Base-by-base conservation (phyloP, 2,329 filamentous ascomycete genomes). In the Fusarium sulawesiense region DNA sequence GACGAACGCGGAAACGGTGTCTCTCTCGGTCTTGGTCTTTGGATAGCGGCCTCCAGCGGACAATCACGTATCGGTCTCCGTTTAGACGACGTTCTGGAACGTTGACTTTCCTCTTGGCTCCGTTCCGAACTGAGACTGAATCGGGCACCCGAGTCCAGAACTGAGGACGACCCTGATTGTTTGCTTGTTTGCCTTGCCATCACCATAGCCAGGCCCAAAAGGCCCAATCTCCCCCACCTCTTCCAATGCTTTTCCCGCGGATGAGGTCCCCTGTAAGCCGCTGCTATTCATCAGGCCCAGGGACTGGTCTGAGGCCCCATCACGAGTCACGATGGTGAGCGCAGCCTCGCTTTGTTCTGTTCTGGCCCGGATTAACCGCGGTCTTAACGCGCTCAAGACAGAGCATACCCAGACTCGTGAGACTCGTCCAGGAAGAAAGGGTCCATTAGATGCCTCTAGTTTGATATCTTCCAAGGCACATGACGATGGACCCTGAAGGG, bases 11-110 rank as follows among this genome's bases (percentile, higher is more conserved):
- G 55, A 54, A 70, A 61, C 68, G 62, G 66, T 66, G 51, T 56
- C 73, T 72, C 46, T 55, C 50, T 49, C 62, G 63, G 53, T 32
- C 42, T 56, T 48, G n/a, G 58, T 41, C 56, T 56, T 42, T 56
- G 51, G 29, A 29, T 3, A 51, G 23, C 25, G 46, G 41, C 44
- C 30, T 67, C 56, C 53, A 57, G 55, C 59, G 57, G 51, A 56
- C 20, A 37, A 61, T 21, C 65, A 46, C 44, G 44, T 30, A 44
- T 48, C 54, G 51, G 21, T 53, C 56, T 68, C 64, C 68, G 68
- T 71, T 69, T 66, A 42, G 29, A 53, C n/a, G 48, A 40, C 41
- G 69, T 71, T 75, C 71, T 73, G 59, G 71, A 75, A 73, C 71
- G 71, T 75, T 58, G 55, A 42, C 40, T 54, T 56, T 58, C 56